Base-by-base conservation (phyloP, 257 asterid genomes). In the Solanum lignicaule region DNA sequence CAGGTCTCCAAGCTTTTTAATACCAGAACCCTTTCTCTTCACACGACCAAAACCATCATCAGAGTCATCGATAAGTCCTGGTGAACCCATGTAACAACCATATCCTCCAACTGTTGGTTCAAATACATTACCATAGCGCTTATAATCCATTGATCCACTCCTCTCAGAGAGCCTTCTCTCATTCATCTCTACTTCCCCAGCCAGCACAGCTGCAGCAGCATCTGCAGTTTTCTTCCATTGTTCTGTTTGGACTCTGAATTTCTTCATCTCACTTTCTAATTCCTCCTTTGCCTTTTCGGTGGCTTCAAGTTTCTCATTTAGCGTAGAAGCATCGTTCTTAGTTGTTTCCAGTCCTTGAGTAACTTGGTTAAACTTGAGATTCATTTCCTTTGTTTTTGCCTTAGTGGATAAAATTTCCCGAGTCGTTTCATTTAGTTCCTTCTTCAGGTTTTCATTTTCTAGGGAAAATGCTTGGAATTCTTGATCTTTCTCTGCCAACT, bases 211-310 rank as follows among this genome's bases (percentile, higher is more conserved):
- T 1, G 99, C 99, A 12, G 99, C 99, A 33, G 98, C 98, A 90
- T 97, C 98, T 3, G 99, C 99, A 41, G 99, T 99, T 88, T 97
- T 97, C 74, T 94, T 92, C 99, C 99, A 97, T 76, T 97, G 99
- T 85, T 95, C 99, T 0, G 98, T 95, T 82, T 95, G 99, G 11
- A 95, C 93, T 5, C 92, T 90, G 5, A 95, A 93, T 95, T 88
- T 95, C 93, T 92, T 94, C 98, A 95, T 95, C 92, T 97, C 99
- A 18, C 85, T 85, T 87, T 95, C 98, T 73, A 97, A 21, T 11
- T 92, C 96, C 74, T 85, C 93, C 89, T 93, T 97, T 0, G 87
- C 93, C 66, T 90, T 92, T 52, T 97, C 98, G 0, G 90, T 83
- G 7, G 87, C 91, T 73, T 88, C 91, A 48, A 97, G 85, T 89